These are phyloP conservation scores for Dentipellis sp. DNA, from an alignment of 768 basidiomycete species.

Conservation along the genomic window DNA sequence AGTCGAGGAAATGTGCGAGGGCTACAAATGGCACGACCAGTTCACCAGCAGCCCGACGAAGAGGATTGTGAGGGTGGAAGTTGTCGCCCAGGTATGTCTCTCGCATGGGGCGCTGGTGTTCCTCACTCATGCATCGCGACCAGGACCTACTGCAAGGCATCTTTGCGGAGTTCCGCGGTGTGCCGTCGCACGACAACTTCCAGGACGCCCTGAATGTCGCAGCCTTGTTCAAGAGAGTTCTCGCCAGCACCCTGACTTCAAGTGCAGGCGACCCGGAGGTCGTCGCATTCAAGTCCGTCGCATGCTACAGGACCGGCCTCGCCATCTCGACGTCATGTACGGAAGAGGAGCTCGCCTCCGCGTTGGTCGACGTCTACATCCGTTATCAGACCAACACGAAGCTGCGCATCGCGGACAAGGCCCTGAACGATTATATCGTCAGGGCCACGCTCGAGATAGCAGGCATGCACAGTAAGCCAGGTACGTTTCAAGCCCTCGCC, in stretches of 20 bases:
- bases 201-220: background rate
- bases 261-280: slow-evolving; percentile 39
- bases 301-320: slow-evolving; percentile 72
- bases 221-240: slow-evolving; percentile 21
- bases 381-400: slow-evolving; percentile 20
- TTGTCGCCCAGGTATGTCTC: slow-evolving; percentile 53
- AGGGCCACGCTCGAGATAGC: slow-evolving; percentile 44
- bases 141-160: slow-evolving; percentile 19
- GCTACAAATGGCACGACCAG: slow-evolving; percentile 52
- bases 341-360: slow-evolving; percentile 9
- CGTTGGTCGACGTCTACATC: background rate
- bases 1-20: slow-evolving; percentile 35
- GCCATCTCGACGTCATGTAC: slow-evolving; percentile 31
- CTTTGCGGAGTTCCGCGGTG: slow-evolving; percentile 4
- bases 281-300: slow-evolving; percentile 66
- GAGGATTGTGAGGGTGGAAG: slow-evolving; percentile 62
- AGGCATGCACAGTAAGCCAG: slow-evolving; percentile 45
- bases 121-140: background rate
- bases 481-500: slow-evolving; percentile 26
- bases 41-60: slow-evolving; percentile 44
- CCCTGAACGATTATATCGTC: slow-evolving; percentile 61
- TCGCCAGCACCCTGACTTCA: slow-evolving; percentile 28
- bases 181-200: background rate
- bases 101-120: background rate
- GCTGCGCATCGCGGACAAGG: slow-evolving; percentile 50